phyloP scores from a whole-genome alignment of 1,284 basidiomycete genomes.

The Malassezia japonica region DNA sequence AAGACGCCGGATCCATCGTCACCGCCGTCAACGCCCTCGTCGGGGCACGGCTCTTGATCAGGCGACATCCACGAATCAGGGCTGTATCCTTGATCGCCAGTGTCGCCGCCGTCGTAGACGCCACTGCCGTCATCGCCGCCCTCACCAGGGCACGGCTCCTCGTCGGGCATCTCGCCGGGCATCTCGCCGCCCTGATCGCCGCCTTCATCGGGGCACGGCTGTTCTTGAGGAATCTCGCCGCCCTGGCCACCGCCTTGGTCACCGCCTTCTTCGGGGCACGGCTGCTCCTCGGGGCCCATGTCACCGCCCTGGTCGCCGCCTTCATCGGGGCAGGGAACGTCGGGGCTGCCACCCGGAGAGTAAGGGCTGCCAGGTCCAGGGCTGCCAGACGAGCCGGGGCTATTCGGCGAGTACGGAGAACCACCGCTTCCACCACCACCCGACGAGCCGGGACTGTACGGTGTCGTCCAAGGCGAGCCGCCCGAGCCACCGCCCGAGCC shows the following conservation, averaged over 20 bases:
- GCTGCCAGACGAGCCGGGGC: constrained; percentile 5
- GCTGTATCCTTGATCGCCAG: too few species aligned
- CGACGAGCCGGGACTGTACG: constrained; percentile 3
- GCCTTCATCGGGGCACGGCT: neutral
- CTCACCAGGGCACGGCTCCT: too few species aligned
- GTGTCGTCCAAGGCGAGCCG: too few species aligned
- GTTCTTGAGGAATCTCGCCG: neutral
- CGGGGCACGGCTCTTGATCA: too few species aligned
- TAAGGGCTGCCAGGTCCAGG: too few species aligned
- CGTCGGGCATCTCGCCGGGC: neutral
- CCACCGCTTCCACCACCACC: constrained; percentile 5
- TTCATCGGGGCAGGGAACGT: neutral
- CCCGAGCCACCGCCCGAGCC: constrained; percentile 9
- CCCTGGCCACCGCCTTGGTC: neutral
- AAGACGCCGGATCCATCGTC: neutral
- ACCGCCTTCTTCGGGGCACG: neutral
- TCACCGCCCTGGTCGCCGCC: neutral
- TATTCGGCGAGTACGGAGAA: neutral
- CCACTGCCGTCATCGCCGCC: too few species aligned
- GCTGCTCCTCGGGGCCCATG: neutral
- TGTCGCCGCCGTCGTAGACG: too few species aligned
- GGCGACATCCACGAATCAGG: too few species aligned
- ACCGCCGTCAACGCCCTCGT: neutral
- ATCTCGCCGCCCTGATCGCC: neutral
- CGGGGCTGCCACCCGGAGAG: neutral